Evolutionary conservation across 306 rosid genomes (phyloP).

Genomic region (Urtica urens): DNA sequence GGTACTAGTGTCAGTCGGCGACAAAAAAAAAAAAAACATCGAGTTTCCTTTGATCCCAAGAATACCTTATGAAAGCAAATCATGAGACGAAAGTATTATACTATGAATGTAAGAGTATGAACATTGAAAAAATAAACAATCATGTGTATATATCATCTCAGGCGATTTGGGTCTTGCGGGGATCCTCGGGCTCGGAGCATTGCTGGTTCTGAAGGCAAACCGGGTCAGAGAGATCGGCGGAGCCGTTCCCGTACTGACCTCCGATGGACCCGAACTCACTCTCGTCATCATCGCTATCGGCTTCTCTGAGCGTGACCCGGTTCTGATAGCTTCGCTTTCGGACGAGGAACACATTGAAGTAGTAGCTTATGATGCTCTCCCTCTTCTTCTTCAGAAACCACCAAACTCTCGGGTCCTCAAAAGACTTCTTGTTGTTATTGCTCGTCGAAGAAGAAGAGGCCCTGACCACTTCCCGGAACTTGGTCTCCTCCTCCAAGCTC

Average conservation of each 20-base stretch:
- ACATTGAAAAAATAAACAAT: no score
- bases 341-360: conserved; percentile 67
- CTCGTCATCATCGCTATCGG: conserved; percentile 85
- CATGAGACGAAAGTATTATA: no score
- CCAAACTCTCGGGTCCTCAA: conserved; percentile 30
- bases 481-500: conserved; percentile 58
- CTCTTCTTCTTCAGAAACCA: conserved; percentile 46
- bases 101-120: no score
- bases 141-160: no score
- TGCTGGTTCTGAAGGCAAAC: conserved; percentile 46
- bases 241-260: conserved; percentile 42
- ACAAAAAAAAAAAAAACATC: no score
- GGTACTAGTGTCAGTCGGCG: no score
- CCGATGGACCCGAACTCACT: conserved; percentile 49
- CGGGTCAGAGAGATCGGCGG: conserved; percentile 22
- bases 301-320: conserved; percentile 44
- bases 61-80: no score
- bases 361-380: conserved; percentile 55
- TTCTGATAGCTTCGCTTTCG: conserved; percentile 74
- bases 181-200: conserved; percentile 36
- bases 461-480: conserved; percentile 46
- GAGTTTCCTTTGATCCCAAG: no score
- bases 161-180: no score
- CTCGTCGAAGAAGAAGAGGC: no score
- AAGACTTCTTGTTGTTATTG: conserved; percentile 7